These are phyloP conservation scores for Hanseniaspora thailandica DNA, from an alignment of 805 yeast genomes.

Conservation along the genomic window DNA sequence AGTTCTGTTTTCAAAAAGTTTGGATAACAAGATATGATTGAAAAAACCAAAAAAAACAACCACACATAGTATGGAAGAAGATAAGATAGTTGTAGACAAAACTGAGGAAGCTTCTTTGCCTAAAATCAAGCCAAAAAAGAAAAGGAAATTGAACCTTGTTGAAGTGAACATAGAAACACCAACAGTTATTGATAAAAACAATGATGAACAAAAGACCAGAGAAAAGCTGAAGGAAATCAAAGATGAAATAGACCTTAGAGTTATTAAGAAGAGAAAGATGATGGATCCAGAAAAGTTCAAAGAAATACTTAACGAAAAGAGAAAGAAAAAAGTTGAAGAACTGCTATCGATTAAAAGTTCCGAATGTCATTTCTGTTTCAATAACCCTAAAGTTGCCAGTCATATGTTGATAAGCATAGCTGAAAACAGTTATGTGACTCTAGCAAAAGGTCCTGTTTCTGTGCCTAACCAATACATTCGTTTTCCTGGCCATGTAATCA, in stretches of 20 bases:
- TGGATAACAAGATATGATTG: not conserved
- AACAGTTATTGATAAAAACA: constrained; percentile 1
- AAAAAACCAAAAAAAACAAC: not conserved
- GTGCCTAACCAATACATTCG: constrained; percentile 36
- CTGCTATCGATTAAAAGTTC: constrained; percentile 41
- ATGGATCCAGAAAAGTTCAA: not conserved
- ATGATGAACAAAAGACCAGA: constrained; percentile 5
- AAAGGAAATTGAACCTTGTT: constrained; percentile 9
- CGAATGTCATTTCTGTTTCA: constrained; percentile 70
- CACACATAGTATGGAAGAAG: not conserved
- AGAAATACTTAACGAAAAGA: constrained; percentile 1
- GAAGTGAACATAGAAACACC: constrained; percentile 8
- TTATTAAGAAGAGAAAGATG: not conserved
- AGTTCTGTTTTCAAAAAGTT: not conserved
- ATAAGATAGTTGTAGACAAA: not conserved
- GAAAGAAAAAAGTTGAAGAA: constrained; percentile 23
- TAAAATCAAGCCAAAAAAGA: not conserved
- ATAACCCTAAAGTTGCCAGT: constrained; percentile 63
- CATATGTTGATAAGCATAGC: constrained; percentile 77
- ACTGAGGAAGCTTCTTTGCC: not conserved
- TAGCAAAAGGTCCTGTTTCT: constrained; percentile 79
- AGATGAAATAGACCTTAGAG: constrained; percentile 8
- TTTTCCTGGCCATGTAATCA: constrained; percentile 71
- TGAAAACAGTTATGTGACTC: constrained; percentile 50
- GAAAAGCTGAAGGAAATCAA: constrained; percentile 14